phyloP scores from a whole-genome alignment of 2,329 filamentous ascomycete genomes.

The Penicillium aurantiogriseum region DNA sequence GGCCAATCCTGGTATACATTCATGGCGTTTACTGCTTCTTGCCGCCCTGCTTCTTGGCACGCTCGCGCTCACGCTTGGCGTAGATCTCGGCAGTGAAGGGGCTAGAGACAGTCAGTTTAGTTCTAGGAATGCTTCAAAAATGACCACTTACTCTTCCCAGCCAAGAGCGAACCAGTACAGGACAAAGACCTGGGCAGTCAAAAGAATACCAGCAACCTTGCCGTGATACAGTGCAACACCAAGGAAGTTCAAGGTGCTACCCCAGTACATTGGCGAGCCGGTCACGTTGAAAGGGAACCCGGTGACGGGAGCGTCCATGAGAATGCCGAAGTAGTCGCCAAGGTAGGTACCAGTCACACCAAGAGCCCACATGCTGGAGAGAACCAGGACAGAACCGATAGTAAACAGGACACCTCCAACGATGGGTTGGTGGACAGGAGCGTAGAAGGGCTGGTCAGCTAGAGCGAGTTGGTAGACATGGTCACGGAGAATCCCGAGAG shows the following conservation, averaged over 20 bases:
- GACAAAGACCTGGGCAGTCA: slow-evolving; percentile 71
- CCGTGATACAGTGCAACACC: slow-evolving; percentile 81
- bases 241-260: slow-evolving; percentile 87
- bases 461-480: slow-evolving; percentile 83
- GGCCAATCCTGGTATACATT: slow-evolving; percentile 17
- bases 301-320: slow-evolving; percentile 93
- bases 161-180: slow-evolving; percentile 78
- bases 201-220: slow-evolving; percentile 78
- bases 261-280: slow-evolving; percentile 93
- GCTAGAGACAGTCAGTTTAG: slow-evolving; percentile 33
- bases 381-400: slow-evolving; percentile 76
- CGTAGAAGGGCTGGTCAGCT: slow-evolving; percentile 70
- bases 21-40: slow-evolving; percentile 37
- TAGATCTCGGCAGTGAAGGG: slow-evolving; percentile 94
- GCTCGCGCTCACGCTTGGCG: slow-evolving; percentile 61
- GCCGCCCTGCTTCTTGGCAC: slow-evolving; percentile 39
- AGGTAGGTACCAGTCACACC: slow-evolving; percentile 95
- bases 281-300: slow-evolving; percentile 95
- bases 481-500: slow-evolving; percentile 84
- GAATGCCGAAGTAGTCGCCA: slow-evolving; percentile 97
- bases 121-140: not conserved
- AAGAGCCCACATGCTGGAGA: slow-evolving; percentile 86
- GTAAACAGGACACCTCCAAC: slow-evolving; percentile 70
- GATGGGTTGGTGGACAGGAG: slow-evolving; percentile 64
- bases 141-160: slow-evolving; percentile 69